Evolutionary conservation across 73 alveolate species (phyloP).

Genomic region (Tetrahymena thermophila): DNA sequence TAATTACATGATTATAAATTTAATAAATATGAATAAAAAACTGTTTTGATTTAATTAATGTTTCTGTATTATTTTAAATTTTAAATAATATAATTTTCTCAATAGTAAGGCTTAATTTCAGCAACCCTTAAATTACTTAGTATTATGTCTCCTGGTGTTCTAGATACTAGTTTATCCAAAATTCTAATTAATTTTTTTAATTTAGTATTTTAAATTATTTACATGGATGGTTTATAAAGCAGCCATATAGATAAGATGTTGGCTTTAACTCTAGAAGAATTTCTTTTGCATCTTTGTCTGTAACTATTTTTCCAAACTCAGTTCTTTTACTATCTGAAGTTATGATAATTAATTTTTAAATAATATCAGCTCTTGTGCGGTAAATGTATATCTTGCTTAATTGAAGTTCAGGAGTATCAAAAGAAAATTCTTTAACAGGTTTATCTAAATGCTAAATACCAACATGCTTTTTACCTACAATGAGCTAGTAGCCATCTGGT

Average conservation of each 20-base stretch:
- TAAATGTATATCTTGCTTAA: not conserved
- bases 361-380: not conserved
- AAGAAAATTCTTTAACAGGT: not conserved
- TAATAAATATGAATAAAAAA: too few species aligned
- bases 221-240: not conserved
- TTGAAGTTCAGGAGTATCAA: not conserved
- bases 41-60: too few species aligned
- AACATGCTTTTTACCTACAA: not conserved
- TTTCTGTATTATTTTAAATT: not conserved
- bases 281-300: not conserved
- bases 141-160: not conserved
- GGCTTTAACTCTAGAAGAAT: not conserved
- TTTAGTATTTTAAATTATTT: not conserved
- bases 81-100: not conserved
- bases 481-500: not conserved
- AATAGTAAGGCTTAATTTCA: not conserved
- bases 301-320: not conserved
- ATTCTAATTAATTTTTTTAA: not conserved
- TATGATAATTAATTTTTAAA: not conserved
- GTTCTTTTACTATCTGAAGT: not conserved
- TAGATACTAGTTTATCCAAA: not conserved
- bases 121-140: not conserved
- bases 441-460: not conserved
- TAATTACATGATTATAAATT: too few species aligned
- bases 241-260: not conserved